Evolutionary conservation across 75 land plant species (phyloP), one percentile per base, ranked within the genome.

Genomic region (Pinus taeda): DNA sequence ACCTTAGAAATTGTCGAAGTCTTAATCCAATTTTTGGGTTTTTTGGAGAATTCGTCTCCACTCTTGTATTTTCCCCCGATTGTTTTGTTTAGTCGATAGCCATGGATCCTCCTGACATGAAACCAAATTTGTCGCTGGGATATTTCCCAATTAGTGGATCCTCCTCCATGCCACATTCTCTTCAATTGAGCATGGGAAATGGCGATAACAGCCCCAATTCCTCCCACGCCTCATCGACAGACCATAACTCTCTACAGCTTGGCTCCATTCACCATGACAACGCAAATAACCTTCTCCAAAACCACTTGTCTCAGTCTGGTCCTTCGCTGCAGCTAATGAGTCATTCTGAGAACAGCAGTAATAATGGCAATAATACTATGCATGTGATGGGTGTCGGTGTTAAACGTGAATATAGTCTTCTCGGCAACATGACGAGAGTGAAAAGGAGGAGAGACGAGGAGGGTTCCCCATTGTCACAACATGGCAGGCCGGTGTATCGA

Each of bases 381-480:
- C 49, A 69, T 53, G 21, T 8, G 53, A 39, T 42, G 11, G 53
- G 72, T n/a, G 24, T 11, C 18, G 72, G 22, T 30, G 49, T 45
- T 39, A 69, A 69, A 18, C 72, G 53, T 20, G 72, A 69, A 39
- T 69, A 45, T 69, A 69, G 72, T 69, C 22, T 37, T 9, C 49
- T 69, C 3, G 14, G 72, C 11, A 62, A 62, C 22, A 12, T 20
- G 39, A 20, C 49, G n/a, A 39, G 72, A 42, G 20, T 20, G 8
- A 69, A 69, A 20, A 69, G 72, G 72, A 69, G 53, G 13, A 69
- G 72, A 21, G 72, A 69, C 42, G 72, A 69, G n/a, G 72, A 69
- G 45, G 72, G 49, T 69, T 69, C 72, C 11, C 72, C 53, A 20
- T 11, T 37, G 21, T 37, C 33, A 8, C 39, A 65, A 18, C 69